Evolutionary conservation across 176 grass and related monocot genomes (phyloP).

Genomic region (Chrysopogon serrulatus): DNA sequence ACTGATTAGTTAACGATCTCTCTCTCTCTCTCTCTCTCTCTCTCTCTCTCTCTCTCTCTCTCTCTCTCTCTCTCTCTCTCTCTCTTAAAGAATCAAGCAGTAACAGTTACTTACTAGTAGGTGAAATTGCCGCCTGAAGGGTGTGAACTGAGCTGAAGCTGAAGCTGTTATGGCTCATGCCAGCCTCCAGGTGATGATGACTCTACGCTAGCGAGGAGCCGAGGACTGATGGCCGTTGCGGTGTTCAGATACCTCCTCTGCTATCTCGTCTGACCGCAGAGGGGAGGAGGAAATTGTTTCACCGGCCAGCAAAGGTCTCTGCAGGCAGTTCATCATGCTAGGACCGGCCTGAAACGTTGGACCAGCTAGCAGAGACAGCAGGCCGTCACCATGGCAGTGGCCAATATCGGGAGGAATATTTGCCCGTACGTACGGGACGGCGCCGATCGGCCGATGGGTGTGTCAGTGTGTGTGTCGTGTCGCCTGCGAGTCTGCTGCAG

Average conservation of each 20-base stretch:
- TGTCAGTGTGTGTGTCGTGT: neutral
- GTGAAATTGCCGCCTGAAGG: neutral
- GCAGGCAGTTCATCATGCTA: neutral
- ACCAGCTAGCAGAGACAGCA: no score
- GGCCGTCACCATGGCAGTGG: neutral
- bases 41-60: no score
- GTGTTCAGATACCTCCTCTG: neutral
- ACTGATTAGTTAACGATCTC: no score
- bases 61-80: no score
- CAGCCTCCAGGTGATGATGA: neutral
- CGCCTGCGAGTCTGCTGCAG: neutral
- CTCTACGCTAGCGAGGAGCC: neutral
- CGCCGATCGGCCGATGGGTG: neutral
- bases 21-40: no score
- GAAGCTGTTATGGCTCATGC: neutral
- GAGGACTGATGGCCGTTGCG: neutral
- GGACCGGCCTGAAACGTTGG: no score
- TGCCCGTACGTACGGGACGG: neutral
- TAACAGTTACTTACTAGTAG: neutral
- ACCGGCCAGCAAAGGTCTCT: neutral
- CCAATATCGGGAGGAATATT: slow-evolving; percentile 1
- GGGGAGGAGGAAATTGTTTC: neutral
- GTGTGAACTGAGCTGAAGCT: neutral
- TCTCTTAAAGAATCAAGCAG: neutral
- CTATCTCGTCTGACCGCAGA: neutral